Conservation (phyloP, 441 rosid genomes). For the Omphalea diandra region DNA sequence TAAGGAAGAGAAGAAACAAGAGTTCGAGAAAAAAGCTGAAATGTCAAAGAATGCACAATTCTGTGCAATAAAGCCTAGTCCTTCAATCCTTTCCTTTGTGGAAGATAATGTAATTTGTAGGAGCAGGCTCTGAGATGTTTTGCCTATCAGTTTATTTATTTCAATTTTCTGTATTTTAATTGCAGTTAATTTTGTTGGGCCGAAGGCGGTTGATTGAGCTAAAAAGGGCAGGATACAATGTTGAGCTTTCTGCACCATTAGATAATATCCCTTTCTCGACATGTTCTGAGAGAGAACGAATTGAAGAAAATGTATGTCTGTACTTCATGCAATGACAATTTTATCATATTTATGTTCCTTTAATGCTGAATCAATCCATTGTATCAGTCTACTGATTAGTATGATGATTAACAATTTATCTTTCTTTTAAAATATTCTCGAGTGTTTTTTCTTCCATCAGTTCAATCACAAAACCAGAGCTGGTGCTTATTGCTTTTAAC, state of each 20-base stretch:
- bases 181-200: slow-evolving; percentile 40
- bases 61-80: slow-evolving; percentile 78
- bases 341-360: slow-evolving; percentile 14
- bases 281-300: slow-evolving; percentile 74
- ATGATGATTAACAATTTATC: background rate
- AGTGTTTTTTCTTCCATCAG: slow-evolving; percentile 1
- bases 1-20: slow-evolving; percentile 38
- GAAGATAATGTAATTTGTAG: slow-evolving; percentile 85
- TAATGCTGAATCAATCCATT: slow-evolving; percentile 4
- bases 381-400: background rate
- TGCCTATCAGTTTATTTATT: slow-evolving; percentile 6
- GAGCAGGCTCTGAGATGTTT: slow-evolving; percentile 25
- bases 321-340: background rate
- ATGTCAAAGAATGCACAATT: slow-evolving; percentile 84
- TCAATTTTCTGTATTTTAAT: slow-evolving; percentile 16
- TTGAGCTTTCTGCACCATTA: slow-evolving; percentile 75
- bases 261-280: slow-evolving; percentile 70
- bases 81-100: slow-evolving; percentile 81
- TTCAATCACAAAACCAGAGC: slow-evolving; percentile 5
- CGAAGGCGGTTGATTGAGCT: slow-evolving; percentile 78
- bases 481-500: slow-evolving; percentile 28
- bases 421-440: background rate
- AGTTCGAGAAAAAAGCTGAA: slow-evolving; percentile 40
- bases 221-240: slow-evolving; percentile 77
- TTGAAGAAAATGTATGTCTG: slow-evolving; percentile 76